Evolutionary conservation across 805 yeast species (phyloP).

Genomic region (Candida michaelii): DNA sequence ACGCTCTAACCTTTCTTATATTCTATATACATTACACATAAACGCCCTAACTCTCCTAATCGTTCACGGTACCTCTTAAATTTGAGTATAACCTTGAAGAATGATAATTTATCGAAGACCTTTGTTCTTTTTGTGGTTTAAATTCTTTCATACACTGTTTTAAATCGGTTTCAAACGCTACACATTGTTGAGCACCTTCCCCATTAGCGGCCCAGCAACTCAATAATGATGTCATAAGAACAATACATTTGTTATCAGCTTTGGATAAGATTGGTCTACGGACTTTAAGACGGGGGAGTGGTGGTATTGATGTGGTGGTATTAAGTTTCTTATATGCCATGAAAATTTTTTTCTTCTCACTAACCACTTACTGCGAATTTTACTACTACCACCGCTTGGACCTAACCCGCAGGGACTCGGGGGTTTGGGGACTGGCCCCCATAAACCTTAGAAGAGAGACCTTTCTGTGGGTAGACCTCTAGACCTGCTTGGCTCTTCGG

Average conservation of each 20-base stretch:
- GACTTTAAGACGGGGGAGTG: constrained; percentile 70
- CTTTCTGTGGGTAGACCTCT: too few relatives aligned
- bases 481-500: too few relatives aligned
- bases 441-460: too few relatives aligned
- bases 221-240: constrained; percentile 78
- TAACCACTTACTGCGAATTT: too few relatives aligned
- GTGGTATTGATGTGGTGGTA: constrained; percentile 52
- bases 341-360: too few relatives aligned
- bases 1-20: too few relatives aligned
- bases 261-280: constrained; percentile 61
- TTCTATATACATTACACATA: constrained; percentile 1
- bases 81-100: constrained; percentile 56
- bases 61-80: constrained; percentile 46
- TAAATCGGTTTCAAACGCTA: constrained; percentile 62
- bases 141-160: constrained; percentile 67
- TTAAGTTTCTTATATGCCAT: constrained; percentile 47
- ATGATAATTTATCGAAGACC: constrained; percentile 53
- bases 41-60: constrained; percentile 19
- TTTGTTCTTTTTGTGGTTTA: constrained; percentile 39
- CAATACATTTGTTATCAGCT: constrained; percentile 69
- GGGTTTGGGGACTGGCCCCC: too few relatives aligned
- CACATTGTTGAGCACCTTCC: constrained; percentile 72
- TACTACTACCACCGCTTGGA: too few relatives aligned
- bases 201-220: constrained; percentile 98
- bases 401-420: too few relatives aligned